Percentiles rank a stretch among this genome's conserved stretches.
Conservation (phyloP, 2,329 filamentous ascomycete genomes). For the Sclerotinia sclerotiorum region DNA sequence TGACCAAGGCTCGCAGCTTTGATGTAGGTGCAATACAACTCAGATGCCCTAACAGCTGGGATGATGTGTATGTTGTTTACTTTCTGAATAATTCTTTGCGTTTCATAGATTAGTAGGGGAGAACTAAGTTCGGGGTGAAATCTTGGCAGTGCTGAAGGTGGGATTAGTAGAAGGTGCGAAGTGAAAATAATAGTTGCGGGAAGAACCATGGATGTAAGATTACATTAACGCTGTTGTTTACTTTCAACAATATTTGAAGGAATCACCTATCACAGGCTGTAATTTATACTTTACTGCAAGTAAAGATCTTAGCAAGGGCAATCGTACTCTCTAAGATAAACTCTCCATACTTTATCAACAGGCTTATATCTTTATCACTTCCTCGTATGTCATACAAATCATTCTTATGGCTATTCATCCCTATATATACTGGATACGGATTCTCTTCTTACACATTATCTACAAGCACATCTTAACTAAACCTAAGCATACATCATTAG, state of each 20-base stretch:
- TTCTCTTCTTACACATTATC: not conserved
- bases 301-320: not conserved
- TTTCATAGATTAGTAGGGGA: constrained; percentile 16
- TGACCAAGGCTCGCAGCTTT: too few relatives aligned
- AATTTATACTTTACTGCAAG: not conserved
- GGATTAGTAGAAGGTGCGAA: not conserved
- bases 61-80: too few relatives aligned
- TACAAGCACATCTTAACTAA: not conserved
- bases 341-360: not conserved
- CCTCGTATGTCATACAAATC: not conserved
- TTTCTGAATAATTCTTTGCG: not conserved
- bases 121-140: not conserved
- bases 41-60: too few relatives aligned
- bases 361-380: not conserved
- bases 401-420: not conserved
- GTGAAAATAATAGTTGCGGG: not conserved
- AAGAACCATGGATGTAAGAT: too few relatives aligned
- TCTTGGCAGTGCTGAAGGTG: not conserved
- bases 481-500: not conserved
- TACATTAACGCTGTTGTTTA: not conserved
- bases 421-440: not conserved
- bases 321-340: not conserved
- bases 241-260: not conserved
- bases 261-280: not conserved
- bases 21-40: too few relatives aligned